A percentile compares a stretch with the other conserved stretches of the same genome.
Conservation (phyloP, 164 flowering plant genomes). For the Houttuynia cordata region DNA sequence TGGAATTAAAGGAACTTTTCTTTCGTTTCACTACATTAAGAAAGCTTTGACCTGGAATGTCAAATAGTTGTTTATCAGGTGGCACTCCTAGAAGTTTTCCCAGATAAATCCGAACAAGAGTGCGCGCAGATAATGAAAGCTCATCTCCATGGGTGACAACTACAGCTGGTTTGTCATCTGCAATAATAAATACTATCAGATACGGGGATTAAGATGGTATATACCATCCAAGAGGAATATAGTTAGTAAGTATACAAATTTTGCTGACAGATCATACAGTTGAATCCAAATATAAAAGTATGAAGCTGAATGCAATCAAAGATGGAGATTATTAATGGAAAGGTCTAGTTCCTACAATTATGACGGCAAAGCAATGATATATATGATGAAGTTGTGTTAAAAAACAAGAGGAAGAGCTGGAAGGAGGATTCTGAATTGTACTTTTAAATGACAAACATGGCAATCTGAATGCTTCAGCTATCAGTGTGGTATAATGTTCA, state of each 20-base stretch:
- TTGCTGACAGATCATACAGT: no score
- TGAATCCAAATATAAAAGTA: no score
- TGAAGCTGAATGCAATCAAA: no score
- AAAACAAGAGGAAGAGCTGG: not conserved
- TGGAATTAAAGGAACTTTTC: not conserved
- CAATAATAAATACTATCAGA: not conserved
- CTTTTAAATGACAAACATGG: slow-evolving; percentile 70
- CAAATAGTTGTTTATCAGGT: slow-evolving; percentile 64
- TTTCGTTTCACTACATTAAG: not conserved
- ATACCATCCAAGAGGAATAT: not conserved
- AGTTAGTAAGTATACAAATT: no score
- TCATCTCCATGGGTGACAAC: slow-evolving; percentile 79
- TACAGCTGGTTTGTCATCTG: slow-evolving; percentile 83
- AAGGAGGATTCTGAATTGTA: slow-evolving; percentile 4
- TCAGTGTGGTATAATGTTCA: slow-evolving; percentile 14
- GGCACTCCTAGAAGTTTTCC: slow-evolving; percentile 69
- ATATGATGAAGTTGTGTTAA: no score
- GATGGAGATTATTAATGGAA: no score
- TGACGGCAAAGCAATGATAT: no score
- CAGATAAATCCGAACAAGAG: slow-evolving; percentile 42
- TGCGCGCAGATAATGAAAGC: slow-evolving; percentile 48
- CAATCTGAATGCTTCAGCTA: slow-evolving; percentile 30
- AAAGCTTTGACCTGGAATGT: slow-evolving; percentile 61
- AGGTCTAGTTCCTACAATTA: no score
- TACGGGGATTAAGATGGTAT: no score